A percentile compares a stretch with the other conserved stretches of the same genome.
Evolutionary conservation across 2,329 filamentous ascomycete genomes (phyloP).

Genomic region (Aureobasidium namibiae): DNA sequence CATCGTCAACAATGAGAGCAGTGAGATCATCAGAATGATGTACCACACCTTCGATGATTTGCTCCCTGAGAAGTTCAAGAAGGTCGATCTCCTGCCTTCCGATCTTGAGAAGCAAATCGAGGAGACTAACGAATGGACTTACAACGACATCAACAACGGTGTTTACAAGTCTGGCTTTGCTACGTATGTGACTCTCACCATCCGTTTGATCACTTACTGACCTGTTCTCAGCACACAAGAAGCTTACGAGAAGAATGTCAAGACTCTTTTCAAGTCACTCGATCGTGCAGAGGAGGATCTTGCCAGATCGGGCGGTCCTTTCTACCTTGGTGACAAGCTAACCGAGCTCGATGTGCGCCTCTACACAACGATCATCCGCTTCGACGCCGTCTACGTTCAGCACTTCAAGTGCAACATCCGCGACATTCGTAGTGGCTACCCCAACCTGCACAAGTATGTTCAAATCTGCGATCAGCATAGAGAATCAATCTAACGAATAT

Average conservation of each 20-base stretch:
- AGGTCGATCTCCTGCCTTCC: conserved; percentile 38
- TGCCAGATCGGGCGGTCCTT: conserved; percentile 34
- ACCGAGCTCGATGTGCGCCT: conserved; percentile 45
- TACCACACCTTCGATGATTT: conserved; percentile 63
- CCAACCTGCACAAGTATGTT: conserved; percentile 54
- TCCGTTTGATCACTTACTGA: conserved; percentile 12
- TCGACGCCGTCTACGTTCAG: conserved; percentile 47
- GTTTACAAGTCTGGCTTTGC: conserved; percentile 47
- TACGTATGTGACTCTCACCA: conserved; percentile 22
- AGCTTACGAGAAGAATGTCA: conserved; percentile 40
- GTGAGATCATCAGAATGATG: conserved; percentile 83
- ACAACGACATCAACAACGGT: conserved; percentile 30
- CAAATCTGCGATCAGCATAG: background rate
- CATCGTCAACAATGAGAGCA: conserved; percentile 83
- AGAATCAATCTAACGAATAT: background rate
- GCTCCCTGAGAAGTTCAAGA: conserved; percentile 32
- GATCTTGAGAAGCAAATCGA: conserved; percentile 39
- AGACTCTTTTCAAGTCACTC: conserved; percentile 39
- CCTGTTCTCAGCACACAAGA: conserved; percentile 32
- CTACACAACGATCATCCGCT: conserved; percentile 54
- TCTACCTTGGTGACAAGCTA: conserved; percentile 37
- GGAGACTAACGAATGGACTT: conserved; percentile 44
- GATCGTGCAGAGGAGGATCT: conserved; percentile 40
- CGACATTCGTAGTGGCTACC: conserved; percentile 79
- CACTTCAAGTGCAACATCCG: conserved; percentile 73